These are phyloP conservation scores for Scleroderma citrinum DNA, from an alignment of 768 basidiomycete genomes.

Conservation along the genomic window DNA sequence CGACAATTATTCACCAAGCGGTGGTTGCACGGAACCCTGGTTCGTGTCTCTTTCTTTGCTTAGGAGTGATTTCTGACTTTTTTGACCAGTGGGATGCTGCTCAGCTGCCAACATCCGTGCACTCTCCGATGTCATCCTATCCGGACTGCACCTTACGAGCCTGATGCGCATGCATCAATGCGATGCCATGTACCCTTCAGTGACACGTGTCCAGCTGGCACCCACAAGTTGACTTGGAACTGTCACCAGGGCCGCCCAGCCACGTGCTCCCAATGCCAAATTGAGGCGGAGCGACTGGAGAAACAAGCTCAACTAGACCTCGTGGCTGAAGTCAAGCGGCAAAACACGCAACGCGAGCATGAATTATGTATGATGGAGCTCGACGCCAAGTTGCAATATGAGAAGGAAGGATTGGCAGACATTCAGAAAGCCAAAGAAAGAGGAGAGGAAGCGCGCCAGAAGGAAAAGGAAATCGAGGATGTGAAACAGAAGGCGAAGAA, in stretches of 20 bases:
- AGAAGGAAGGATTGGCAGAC: slow-evolving; percentile 33
- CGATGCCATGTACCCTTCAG: slow-evolving; percentile 36
- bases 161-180: slow-evolving; percentile 25
- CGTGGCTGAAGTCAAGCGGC: slow-evolving; percentile 37
- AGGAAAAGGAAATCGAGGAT: slow-evolving; percentile 40
- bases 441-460: slow-evolving; percentile 33
- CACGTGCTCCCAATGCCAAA: slow-evolving; percentile 44
- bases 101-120: slow-evolving; percentile 53
- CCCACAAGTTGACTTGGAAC: slow-evolving; percentile 38
- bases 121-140: slow-evolving; percentile 55
- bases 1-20: slow-evolving; percentile 47
- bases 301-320: slow-evolving; percentile 37
- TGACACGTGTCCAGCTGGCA: slow-evolving; percentile 35
- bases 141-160: slow-evolving; percentile 44
- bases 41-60: slow-evolving; percentile 21
- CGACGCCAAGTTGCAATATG: slow-evolving; percentile 34
- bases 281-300: slow-evolving; percentile 35
- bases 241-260: slow-evolving; percentile 37
- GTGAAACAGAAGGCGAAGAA: slow-evolving; percentile 16
- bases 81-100: slow-evolving; percentile 36
- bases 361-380: slow-evolving; percentile 36
- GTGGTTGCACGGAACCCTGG: slow-evolving; percentile 60
- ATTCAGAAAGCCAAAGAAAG: slow-evolving; percentile 32
- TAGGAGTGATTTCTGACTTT: neutral
- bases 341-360: slow-evolving; percentile 41